These are phyloP conservation scores for Beauveria sp. DNA, from an alignment of 2,329 filamentous ascomycete species.

Conservation along the genomic window DNA sequence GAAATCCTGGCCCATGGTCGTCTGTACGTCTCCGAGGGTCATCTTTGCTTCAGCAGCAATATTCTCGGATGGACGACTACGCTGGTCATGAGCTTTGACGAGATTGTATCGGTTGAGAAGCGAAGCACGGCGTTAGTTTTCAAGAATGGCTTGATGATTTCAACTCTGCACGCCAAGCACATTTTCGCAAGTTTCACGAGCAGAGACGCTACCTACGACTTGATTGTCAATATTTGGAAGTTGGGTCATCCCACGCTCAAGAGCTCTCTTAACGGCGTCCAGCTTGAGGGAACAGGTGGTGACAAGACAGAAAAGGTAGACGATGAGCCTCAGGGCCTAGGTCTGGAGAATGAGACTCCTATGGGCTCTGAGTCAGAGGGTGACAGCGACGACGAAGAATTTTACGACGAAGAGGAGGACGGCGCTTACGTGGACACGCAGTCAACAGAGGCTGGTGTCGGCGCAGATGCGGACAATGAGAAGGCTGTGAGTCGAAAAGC, in stretches of 20 bases:
- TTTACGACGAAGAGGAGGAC: conserved; percentile 74
- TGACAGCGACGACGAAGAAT: conserved; percentile 61
- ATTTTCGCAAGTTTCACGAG: conserved; percentile 93
- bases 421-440: conserved; percentile 62
- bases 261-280: conserved; percentile 86
- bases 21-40: conserved; percentile 84
- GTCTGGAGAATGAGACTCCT: conserved; percentile 29
- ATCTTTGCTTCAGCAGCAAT: conserved; percentile 98
- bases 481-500: conserved; percentile 61
- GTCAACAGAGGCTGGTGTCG: conserved; percentile 28
- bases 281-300: conserved; percentile 70
- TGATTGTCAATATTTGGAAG: conserved; percentile 98
- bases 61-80: conserved; percentile 98
- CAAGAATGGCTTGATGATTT: conserved; percentile 95
- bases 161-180: conserved; percentile 90
- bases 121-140: conserved; percentile 92
- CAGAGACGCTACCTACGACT: conserved; percentile 89
- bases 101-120: conserved; percentile 95
- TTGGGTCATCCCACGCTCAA: conserved; percentile 87
- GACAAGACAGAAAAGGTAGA: conserved; percentile 87
- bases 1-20: conserved; percentile 93
- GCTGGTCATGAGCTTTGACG: conserved; percentile 95
- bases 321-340: conserved; percentile 30
- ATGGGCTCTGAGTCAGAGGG: conserved; percentile 53
- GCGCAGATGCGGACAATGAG: conserved; percentile 46